Conservation (phyloP, 2,329 filamentous ascomycete genomes). For the Fusarium praegraminearum region DNA sequence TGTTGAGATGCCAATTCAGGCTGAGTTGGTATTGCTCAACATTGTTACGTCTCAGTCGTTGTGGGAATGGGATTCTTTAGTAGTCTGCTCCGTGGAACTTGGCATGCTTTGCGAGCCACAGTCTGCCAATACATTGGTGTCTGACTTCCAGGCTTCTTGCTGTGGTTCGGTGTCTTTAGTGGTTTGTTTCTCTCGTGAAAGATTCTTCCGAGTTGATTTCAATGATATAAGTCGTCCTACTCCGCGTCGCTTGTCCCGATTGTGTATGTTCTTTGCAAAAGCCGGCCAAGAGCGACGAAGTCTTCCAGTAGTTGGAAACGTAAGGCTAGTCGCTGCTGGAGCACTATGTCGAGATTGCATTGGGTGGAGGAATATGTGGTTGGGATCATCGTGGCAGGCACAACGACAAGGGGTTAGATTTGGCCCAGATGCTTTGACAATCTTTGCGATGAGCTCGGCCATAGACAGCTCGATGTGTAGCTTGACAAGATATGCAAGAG, state of each 20-base stretch:
- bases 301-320: slow-evolving; percentile 39
- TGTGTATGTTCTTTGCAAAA: slow-evolving; percentile 5
- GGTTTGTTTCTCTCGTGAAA: slow-evolving; percentile 6
- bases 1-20: not conserved
- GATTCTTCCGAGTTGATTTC: slow-evolving; percentile 5
- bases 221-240: slow-evolving; percentile 7
- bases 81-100: slow-evolving; percentile 27
- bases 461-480: slow-evolving; percentile 47
- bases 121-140: slow-evolving; percentile 16
- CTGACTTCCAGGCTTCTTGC: slow-evolving; percentile 15
- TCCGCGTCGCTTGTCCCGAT: slow-evolving; percentile 14
- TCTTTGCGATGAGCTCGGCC: slow-evolving; percentile 47
- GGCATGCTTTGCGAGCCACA: slow-evolving; percentile 27
- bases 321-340: slow-evolving; percentile 8
- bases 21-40: not conserved
- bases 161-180: slow-evolving; percentile 5
- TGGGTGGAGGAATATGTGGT: slow-evolving; percentile 20
- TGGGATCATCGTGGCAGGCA: slow-evolving; percentile 35
- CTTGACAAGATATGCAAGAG: slow-evolving; percentile 47
- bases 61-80: slow-evolving; percentile 21
- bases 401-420: slow-evolving; percentile 37
- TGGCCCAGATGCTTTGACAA: slow-evolving; percentile 41
- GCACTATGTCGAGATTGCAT: slow-evolving; percentile 26
- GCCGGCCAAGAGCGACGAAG: slow-evolving; percentile 37
- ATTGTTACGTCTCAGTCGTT: slow-evolving; percentile 21